Percentiles rank a stretch among this genome's conserved stretches.
Conservation (phyloP, 192 early-diverging fungal species). For the Linnemannia hyalina region DNA sequence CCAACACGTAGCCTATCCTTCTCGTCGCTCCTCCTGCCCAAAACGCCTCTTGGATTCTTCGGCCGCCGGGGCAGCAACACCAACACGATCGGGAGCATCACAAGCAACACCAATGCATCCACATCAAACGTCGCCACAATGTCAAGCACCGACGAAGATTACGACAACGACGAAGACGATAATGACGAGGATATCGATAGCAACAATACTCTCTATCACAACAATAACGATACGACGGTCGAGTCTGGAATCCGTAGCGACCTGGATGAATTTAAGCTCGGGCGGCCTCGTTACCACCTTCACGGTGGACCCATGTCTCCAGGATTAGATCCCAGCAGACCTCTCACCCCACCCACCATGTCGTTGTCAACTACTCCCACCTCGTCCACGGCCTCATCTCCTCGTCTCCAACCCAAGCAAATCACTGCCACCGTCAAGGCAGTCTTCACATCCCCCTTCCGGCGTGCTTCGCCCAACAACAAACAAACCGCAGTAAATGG, state of each 20-base stretch:
- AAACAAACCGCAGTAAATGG: conserved; percentile 10
- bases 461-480: conserved; percentile 1
- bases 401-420: conserved; percentile 10
- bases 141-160: neutral
- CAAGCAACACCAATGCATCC: conserved; percentile 2
- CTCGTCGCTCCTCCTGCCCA: conserved; percentile 19
- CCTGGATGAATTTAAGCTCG: neutral
- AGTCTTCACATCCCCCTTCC: conserved; percentile 9
- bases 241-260: neutral
- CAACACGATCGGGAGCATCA: neutral
- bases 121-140: conserved; percentile 1
- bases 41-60: conserved; percentile 20
- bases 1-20: conserved; percentile 23
- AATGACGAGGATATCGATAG: neutral
- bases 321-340: conserved; percentile 7
- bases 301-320: neutral
- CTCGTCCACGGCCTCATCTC: neutral
- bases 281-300: neutral
- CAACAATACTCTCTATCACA: neutral
- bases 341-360: conserved; percentile 4
- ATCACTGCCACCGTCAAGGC: conserved; percentile 5
- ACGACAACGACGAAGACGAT: neutral
- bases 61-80: conserved; percentile 17
- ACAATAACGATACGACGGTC: neutral
- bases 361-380: neutral